Conservation (phyloP, 208 protist species). For the Crithidia bombi region DNA sequence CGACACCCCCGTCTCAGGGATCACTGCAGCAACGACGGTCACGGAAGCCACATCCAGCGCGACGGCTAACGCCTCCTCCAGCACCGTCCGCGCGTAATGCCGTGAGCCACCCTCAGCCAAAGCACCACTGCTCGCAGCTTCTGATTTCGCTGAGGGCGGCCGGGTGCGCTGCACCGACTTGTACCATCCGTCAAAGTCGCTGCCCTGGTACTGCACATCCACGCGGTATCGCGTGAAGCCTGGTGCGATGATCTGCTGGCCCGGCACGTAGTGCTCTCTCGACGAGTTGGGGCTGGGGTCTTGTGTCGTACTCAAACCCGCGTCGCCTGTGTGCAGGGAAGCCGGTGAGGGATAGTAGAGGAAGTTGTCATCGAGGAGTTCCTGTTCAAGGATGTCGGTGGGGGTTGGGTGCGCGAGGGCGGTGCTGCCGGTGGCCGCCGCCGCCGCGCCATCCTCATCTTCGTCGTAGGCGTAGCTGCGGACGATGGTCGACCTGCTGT, state of each 20-base stretch:
- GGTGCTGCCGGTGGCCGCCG: neutral
- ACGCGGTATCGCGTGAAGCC: slow-evolving; percentile 88
- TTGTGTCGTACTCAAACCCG: neutral
- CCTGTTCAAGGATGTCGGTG: slow-evolving; percentile 65
- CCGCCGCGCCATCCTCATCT: neutral
- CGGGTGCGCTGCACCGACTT: slow-evolving; percentile 55
- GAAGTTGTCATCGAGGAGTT: slow-evolving; percentile 84
- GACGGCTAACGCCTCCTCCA: slow-evolving; percentile 85
- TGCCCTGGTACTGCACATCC: slow-evolving; percentile 90
- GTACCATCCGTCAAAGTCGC: slow-evolving; percentile 89
- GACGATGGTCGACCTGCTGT: neutral
- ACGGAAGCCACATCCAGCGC: slow-evolving; percentile 72
- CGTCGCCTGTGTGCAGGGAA: neutral
- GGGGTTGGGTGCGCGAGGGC: neutral
- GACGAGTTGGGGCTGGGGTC: neutral
- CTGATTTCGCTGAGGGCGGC: neutral
- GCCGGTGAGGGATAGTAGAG: slow-evolving; percentile 59
- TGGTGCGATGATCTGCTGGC: slow-evolving; percentile 79
- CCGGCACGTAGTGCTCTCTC: slow-evolving; percentile 67
- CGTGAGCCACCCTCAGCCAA: slow-evolving; percentile 20
- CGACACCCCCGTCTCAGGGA: slow-evolving; percentile 81
- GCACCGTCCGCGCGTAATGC: slow-evolving; percentile 52
- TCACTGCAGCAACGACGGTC: slow-evolving; percentile 63
- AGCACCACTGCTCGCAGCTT: slow-evolving; percentile 34
- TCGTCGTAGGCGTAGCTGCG: slow-evolving; percentile 11